Base-by-base conservation (phyloP, 208 protist genomes). In the Trypanosoma brucei region DNA sequence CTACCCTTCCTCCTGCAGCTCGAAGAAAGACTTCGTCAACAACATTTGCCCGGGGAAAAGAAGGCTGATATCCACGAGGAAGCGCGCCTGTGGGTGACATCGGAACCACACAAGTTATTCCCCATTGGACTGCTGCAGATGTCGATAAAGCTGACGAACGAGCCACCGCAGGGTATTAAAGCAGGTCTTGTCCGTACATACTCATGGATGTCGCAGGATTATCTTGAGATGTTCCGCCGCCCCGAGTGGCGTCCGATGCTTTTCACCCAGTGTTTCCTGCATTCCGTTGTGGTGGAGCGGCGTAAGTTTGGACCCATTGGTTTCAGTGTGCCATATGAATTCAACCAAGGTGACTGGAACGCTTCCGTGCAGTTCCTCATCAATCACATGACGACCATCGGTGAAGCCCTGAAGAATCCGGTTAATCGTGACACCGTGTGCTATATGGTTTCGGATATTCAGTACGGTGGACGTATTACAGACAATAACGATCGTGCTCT, bases 391-490 rank as follows among this genome's bases (percentile, higher is more conserved):
- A 95, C 94, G 7, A 94, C 92, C n/a, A 97, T 97, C 62, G 94
- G 94, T 54, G 91, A 98, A 76, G 80, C 96, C 39, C 68, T 97
- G 14, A 95, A 95, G 68, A 94, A 92, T 68, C 80, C 89, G 37
- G 91, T 97, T 37, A 94, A 92, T 63, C 93, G 92, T 66, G 89
- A 95, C 67, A 97, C 94, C 9, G 86, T 97, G 55, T 92, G 89
- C 75, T 99, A 99, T 86, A 98, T 99, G 95, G 91, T 99, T 30
- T 90, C 93, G 46, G 98, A 99, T 74, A 98, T 99, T 71, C 97
- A 99, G 82, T 99, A 99, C 83, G 98, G 98, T 60, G 98, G 98
- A 31, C 90, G 97, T 65, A 98, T 99, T 75, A 99, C 98, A 34
- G 98, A 99, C 78, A 98, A 99, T 79, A 98, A 92, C 72, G 98